Evolutionary conservation across 768 basidiomycete species (phyloP), one percentile per base, ranked within the genome.

Genomic region (Suillus subluteus): DNA sequence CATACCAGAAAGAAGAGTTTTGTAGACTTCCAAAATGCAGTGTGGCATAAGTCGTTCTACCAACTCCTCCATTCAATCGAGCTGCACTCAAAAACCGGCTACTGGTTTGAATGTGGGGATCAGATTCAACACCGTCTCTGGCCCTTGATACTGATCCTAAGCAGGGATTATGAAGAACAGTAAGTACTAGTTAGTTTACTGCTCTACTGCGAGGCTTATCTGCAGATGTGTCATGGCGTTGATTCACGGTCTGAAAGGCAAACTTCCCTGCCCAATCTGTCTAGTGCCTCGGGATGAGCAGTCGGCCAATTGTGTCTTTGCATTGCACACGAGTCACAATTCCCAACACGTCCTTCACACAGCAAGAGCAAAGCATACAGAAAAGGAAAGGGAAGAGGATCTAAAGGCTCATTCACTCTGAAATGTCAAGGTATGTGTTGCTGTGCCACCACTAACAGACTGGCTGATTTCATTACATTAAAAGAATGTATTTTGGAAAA

Each of bases 211-310:
- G 26, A 44, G n/a, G 26, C 26, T n/a, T 46, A 30, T 13, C 16
- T 37, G 9, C 43, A 81, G 80, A 63, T 75, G 69, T 41, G 66
- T 78, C 1, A 81, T 82, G 77, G 69, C 79, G 5, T 66, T 81
- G 1, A 78, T 76, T 23, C 72, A 73, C 6, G 77, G 79, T 2
- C 13, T 69, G 6, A 66, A 62, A 21, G 68, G 69, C 26, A 58
- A 66, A 6, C 76, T 67, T 64, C 81, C 80, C 1, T 82, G 80
- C 59, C 80, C 79, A 4, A 66, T 80, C 0, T 83, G 81, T 65
- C 68, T 79, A 3, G 78, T 82, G 4, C 77, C 78, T 9, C 63
- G 62, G 1, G 71, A 76, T 0, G 63, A 77, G 8, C 74, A 72
- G 8, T 65, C 11, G 3, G 40, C 65, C 74, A 65, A 65, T 77